These are phyloP conservation scores for Diaporthe nobilis DNA, from an alignment of 2,329 filamentous ascomycete genomes.

Conservation along the genomic window DNA sequence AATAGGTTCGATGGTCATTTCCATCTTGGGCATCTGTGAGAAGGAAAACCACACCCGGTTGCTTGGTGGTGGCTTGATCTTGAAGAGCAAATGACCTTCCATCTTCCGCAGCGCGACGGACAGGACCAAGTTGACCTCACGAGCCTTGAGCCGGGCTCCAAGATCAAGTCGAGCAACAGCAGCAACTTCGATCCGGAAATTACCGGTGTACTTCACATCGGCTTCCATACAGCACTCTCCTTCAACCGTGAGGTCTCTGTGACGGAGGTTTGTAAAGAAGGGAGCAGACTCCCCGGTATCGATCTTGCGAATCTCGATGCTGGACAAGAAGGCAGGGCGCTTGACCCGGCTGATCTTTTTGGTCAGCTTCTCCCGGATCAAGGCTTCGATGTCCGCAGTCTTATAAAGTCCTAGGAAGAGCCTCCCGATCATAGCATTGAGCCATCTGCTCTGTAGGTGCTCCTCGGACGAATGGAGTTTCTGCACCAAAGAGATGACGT, in stretches of 20 bases:
- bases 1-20: conserved; percentile 94
- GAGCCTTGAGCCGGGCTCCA: conserved; percentile 87
- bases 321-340: conserved; percentile 89
- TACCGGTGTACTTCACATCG: conserved; percentile 90
- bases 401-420: conserved; percentile 91
- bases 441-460: conserved; percentile 89
- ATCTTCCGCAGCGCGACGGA: conserved; percentile 88
- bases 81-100: conserved; percentile 86
- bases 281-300: conserved; percentile 90
- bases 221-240: conserved; percentile 90
- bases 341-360: conserved; percentile 97
- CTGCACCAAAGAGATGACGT: conserved; percentile 92
- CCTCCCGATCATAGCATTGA: conserved; percentile 91
- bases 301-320: conserved; percentile 85
- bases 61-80: conserved; percentile 94
- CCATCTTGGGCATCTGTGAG: conserved; percentile 92
- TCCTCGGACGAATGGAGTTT: conserved; percentile 93
- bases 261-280: conserved; percentile 87
- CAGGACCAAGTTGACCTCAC: conserved; percentile 90
- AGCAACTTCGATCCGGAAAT: conserved; percentile 89
- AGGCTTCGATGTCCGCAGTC: conserved; percentile 83
- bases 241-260: conserved; percentile 91
- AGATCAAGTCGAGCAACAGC: conserved; percentile 95
- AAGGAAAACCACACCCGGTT: conserved; percentile 98
- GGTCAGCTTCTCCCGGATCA: conserved; percentile 87